These are phyloP conservation scores for Colletotrichum magnum DNA, from an alignment of 2,329 filamentous ascomycete species.

Conservation along the genomic window DNA sequence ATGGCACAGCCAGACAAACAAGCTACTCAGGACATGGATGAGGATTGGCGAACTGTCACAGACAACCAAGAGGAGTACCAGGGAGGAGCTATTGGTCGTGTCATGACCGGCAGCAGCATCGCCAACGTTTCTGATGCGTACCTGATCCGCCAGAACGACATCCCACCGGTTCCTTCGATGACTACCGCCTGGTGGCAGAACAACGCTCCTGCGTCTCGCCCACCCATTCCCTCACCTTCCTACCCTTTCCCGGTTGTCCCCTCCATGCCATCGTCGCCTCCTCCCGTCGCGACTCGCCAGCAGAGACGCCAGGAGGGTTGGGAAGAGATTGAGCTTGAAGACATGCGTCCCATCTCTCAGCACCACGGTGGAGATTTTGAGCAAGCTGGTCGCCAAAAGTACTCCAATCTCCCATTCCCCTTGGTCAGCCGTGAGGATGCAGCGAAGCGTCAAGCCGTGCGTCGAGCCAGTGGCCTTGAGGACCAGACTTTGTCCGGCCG, in stretches of 20 bases:
- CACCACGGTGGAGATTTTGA: neutral
- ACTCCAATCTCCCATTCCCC: conserved; percentile 28
- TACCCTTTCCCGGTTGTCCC: conserved; percentile 10
- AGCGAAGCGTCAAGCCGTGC: conserved; percentile 31
- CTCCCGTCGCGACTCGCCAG: neutral
- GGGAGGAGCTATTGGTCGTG: conserved; percentile 24
- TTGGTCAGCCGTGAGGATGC: conserved; percentile 36
- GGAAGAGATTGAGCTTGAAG: conserved; percentile 32
- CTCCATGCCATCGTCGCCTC: neutral
- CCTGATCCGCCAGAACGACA: conserved; percentile 6
- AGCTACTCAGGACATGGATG: conserved; percentile 20
- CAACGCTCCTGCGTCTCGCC: no score
- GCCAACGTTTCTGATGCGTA: conserved; percentile 39
- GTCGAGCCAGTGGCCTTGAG: conserved; percentile 40
- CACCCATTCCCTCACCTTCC: neutral
- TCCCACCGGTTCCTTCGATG: neutral
- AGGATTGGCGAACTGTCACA: conserved; percentile 41
- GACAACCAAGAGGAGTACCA: conserved; percentile 29
- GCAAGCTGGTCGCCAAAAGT: neutral
- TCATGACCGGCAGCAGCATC: conserved; percentile 42
- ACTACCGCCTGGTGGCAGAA: conserved; percentile 29
- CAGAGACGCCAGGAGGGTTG: conserved; percentile 15
- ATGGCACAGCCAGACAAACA: conserved; percentile 10
- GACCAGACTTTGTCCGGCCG: conserved; percentile 40
- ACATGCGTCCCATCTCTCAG: neutral